Conservation (phyloP, 2,329 filamentous ascomycete genomes). For the Xylariomycetidae sp. region DNA sequence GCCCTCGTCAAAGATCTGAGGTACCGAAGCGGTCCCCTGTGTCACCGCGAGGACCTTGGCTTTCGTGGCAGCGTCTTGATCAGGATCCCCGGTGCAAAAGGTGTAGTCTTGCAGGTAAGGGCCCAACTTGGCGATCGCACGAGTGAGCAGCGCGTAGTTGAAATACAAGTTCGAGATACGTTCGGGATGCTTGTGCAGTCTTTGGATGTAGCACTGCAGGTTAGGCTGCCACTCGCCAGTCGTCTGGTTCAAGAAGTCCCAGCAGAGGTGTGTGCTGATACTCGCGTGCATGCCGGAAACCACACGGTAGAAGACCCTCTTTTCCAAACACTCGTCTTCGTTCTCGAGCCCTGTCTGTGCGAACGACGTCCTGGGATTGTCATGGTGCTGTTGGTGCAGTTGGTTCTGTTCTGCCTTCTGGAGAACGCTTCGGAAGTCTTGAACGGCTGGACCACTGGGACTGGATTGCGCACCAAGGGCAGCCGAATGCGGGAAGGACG, state of each 20-base stretch:
- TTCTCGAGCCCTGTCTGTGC: conserved; percentile 63
- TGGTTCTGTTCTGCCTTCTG: conserved; percentile 54
- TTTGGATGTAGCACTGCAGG: conserved; percentile 75
- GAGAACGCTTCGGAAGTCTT: conserved; percentile 57
- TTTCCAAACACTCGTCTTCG: conserved; percentile 92
- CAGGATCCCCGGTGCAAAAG: conserved; percentile 82
- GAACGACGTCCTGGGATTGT: conserved; percentile 49
- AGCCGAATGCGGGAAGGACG: conserved; percentile 56
- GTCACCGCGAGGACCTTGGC: conserved; percentile 75
- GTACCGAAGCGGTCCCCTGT: conserved; percentile 59
- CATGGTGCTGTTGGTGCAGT: conserved; percentile 54
- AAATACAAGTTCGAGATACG: conserved; percentile 97
- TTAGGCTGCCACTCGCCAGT: conserved; percentile 93
- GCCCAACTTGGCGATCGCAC: conserved; percentile 84
- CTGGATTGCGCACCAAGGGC: conserved; percentile 41
- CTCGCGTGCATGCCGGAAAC: conserved; percentile 97
- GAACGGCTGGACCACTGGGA: conserved; percentile 46
- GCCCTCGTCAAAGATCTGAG: conserved; percentile 86
- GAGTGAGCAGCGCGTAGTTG: conserved; percentile 93
- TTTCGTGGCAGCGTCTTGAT: conserved; percentile 74
- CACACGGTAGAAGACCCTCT: conserved; percentile 95
- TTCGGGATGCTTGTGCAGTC: conserved; percentile 81
- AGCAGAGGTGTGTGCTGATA: conserved; percentile 93
- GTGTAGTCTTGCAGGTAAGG: conserved; percentile 78
- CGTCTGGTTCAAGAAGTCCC: conserved; percentile 91